Evolutionary conservation across 495 filamentous ascomycete genomes (phyloP), one percentile per base, ranked within the genome.

Genomic region (Annulohypoxylon moriforme): DNA sequence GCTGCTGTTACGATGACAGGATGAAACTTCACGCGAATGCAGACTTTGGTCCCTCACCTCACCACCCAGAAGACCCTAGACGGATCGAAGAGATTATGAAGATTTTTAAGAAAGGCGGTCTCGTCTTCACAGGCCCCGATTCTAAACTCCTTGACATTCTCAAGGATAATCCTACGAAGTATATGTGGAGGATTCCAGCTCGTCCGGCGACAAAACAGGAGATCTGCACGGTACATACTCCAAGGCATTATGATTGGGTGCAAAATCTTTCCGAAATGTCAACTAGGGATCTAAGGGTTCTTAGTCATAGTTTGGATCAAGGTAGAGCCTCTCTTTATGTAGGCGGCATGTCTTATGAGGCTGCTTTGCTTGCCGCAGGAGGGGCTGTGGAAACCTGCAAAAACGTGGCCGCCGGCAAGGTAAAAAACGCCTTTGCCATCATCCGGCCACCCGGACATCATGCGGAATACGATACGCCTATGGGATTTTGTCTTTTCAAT

Each of bases 401-500:
- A 71, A 90, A 91, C 29, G 94, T 99, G 0, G 90, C 93, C 14
- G 81, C 84, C 10, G 90, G 93, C 8, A 84, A 85, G 33, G 91
- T 97, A 53, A 97, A 94, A 76, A 99, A 99, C 75, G 93, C 93
- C 1, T 94, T 99, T 73, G 96, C 96, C 0, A 89, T 98, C 13
- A 96, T 99, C 65, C 89, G 96, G 42, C 96, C 96, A 1, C 96
- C 96, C 0, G 96, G 96, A 2, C 96, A 99, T 72, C 96, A 99
- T 80, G 96, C 96, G 1, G 96, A 98, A 75, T 87, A 86, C 55
- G 85, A 95, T 71, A 82, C 87, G 13, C 85, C 96, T 5, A 94
- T 96, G 88, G 96, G 96, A 0, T 99, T 99, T 76, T 99, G 96
- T 78, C 81, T 98, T 14, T 98, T 97, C 78, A 97, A 99, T 80